Conservation (phyloP, 208 protist species). For the Trypanosoma mega region DNA sequence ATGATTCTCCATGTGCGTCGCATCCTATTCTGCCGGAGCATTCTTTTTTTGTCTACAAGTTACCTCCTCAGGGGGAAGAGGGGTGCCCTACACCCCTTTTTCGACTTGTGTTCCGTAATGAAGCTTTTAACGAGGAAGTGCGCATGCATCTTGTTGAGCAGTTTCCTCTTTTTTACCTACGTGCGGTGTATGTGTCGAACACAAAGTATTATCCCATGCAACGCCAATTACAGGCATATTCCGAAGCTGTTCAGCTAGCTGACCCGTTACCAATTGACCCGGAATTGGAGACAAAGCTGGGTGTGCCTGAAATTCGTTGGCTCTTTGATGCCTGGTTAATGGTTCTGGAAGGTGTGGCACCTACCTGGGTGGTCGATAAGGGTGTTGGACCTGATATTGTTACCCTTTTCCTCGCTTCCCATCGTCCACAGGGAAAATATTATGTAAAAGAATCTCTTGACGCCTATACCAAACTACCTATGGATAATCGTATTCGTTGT, state of each 20-base stretch:
- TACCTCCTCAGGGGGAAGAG: conserved; percentile 23
- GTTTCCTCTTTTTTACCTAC: conserved; percentile 68
- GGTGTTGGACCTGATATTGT: conserved; percentile 37
- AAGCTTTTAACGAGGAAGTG: conserved; percentile 42
- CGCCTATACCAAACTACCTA: conserved; percentile 22
- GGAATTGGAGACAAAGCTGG: conserved; percentile 20
- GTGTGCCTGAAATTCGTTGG: conserved; percentile 9
- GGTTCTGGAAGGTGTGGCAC: conserved; percentile 49
- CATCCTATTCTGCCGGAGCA: conserved; percentile 80
- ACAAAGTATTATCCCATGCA: conserved; percentile 35
- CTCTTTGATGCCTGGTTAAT: conserved; percentile 50
- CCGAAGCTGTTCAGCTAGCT: conserved; percentile 6
- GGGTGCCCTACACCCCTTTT: conserved; percentile 46
- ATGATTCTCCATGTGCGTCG: conserved; percentile 27
- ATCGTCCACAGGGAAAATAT: conserved; percentile 35
- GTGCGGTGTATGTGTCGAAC: conserved; percentile 75
- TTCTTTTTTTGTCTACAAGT: conserved; percentile 75
- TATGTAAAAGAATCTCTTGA: conserved; percentile 34
- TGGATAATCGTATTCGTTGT: conserved; percentile 48
- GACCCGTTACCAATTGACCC: conserved; percentile 9
- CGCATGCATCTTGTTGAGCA: conserved; percentile 27
- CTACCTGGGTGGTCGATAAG: conserved; percentile 38
- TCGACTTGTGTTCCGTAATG: conserved; percentile 84
- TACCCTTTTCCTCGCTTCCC: conserved; percentile 38
- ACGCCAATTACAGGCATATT: conserved; percentile 20